A percentile compares a stretch with the other conserved stretches of the same genome.
These are phyloP conservation scores for Neurospora intermedia DNA, from an alignment of 495 filamentous ascomycete species.

Conservation along the genomic window DNA sequence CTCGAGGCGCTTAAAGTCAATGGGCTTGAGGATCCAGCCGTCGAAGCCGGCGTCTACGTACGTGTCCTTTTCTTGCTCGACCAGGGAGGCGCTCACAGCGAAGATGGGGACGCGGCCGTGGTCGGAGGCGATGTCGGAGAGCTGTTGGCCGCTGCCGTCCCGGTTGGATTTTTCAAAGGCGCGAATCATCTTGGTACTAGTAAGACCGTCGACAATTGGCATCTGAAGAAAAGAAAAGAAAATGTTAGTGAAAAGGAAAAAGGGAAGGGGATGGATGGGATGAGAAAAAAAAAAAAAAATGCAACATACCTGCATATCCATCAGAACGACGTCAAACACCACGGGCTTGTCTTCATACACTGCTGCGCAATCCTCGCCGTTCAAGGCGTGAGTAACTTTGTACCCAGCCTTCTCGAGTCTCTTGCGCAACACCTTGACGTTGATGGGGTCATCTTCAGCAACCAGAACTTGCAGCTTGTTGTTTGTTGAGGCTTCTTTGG, in stretches of 20 bases:
- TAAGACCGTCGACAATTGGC: constrained; percentile 84
- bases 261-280: not conserved
- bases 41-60: constrained; percentile 84
- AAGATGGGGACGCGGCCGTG: constrained; percentile 68
- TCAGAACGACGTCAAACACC: constrained; percentile 75
- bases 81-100: constrained; percentile 41
- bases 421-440: constrained; percentile 79
- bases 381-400: constrained; percentile 58
- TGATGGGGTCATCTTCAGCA: constrained; percentile 90
- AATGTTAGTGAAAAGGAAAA: not conserved
- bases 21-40: constrained; percentile 74
- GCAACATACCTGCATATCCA: constrained; percentile 84
- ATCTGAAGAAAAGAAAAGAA: constrained; percentile 42
- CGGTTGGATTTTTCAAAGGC: constrained; percentile 46
- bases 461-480: constrained; percentile 56
- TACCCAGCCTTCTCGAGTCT: constrained; percentile 73
- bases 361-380: constrained; percentile 78
- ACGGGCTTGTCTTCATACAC: constrained; percentile 49
- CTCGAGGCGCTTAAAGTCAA: constrained; percentile 60
- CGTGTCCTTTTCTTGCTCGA: constrained; percentile 55
- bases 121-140: constrained; percentile 36
- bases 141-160: constrained; percentile 6
- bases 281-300: constrained; percentile 9
- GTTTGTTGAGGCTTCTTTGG: not conserved
- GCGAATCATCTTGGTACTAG: constrained; percentile 75